These are phyloP conservation scores for Epichloe gansuensis DNA, from an alignment of 2,329 filamentous ascomycete species.

Conservation along the genomic window DNA sequence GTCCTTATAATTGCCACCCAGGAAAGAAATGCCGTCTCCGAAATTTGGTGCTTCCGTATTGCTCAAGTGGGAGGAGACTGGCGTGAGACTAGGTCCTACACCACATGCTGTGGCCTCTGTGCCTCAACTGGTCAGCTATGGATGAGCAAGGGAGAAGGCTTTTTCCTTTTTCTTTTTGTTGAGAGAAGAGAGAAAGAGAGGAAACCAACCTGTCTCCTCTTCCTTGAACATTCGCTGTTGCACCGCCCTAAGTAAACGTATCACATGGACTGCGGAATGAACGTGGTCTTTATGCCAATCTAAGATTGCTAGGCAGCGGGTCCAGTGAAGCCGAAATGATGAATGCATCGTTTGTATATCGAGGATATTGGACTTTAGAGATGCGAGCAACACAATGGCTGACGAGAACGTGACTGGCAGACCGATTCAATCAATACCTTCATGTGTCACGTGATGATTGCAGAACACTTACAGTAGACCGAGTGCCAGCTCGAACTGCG, in stretches of 20 bases:
- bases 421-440: not conserved
- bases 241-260: not conserved
- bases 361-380: not conserved
- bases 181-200: not conserved
- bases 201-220: not conserved
- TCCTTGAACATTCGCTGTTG: conserved; percentile 2
- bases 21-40: not conserved
- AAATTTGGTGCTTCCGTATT: not conserved
- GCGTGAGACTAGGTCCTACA: not conserved
- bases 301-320: not conserved
- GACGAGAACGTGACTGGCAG: not conserved
- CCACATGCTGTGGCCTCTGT: not conserved
- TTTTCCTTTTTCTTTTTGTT: not conserved
- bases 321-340: conserved; percentile 1
- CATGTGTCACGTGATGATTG: not conserved
- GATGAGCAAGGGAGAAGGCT: not conserved
- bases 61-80: not conserved
- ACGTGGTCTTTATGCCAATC: not conserved
- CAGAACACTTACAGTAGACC: not conserved
- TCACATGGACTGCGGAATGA: not conserved
- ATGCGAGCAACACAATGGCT: not conserved
- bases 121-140: not conserved
- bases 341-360: not conserved
- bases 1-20: not conserved
- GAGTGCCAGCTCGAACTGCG: conserved; percentile 4